Percentiles rank a stretch among this genome's conserved stretches.
These are phyloP conservation scores for Diaporthe vexans DNA, from an alignment of 2,329 filamentous ascomycete genomes.

Conservation along the genomic window DNA sequence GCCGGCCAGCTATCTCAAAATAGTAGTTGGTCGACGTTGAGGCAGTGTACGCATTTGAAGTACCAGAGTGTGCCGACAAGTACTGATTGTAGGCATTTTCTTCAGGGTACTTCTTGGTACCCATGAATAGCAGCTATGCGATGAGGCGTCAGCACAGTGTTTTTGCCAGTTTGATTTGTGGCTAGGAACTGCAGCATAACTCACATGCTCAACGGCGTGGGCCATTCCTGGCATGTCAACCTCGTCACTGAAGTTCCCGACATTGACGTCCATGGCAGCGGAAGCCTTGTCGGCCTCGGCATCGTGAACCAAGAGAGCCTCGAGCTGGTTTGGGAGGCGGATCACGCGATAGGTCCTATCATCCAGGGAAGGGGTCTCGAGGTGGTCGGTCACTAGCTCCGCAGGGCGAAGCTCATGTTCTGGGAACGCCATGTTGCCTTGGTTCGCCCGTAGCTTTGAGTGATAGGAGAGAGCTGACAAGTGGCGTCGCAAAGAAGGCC, in stretches of 20 bases:
- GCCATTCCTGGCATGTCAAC: constrained; percentile 94
- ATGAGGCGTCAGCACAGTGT: constrained; percentile 26
- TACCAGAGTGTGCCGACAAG: constrained; percentile 88
- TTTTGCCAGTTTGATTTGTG: neutral
- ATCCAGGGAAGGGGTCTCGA: constrained; percentile 89
- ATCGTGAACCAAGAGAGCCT: constrained; percentile 94
- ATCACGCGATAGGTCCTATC: constrained; percentile 91
- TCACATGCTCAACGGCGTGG: constrained; percentile 92
- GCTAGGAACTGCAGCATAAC: constrained; percentile 41
- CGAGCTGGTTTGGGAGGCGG: constrained; percentile 85
- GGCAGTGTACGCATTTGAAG: constrained; percentile 95
- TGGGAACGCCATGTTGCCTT: constrained; percentile 48
- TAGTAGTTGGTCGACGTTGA: constrained; percentile 97
- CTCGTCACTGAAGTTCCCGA: constrained; percentile 94
- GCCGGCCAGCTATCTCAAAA: constrained; percentile 91
- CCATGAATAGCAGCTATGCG: constrained; percentile 88
- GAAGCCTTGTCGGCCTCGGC: constrained; percentile 96
- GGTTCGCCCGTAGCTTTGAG: constrained; percentile 45
- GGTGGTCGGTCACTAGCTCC: constrained; percentile 72
- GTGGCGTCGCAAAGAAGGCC: neutral
- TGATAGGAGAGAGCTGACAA: constrained; percentile 9
- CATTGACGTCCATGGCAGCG: constrained; percentile 94
- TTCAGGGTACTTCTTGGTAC: constrained; percentile 95
- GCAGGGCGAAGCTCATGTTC: constrained; percentile 51
- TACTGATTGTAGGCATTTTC: constrained; percentile 98